A percentile compares a stretch with the other conserved stretches of the same genome.
These are phyloP conservation scores for Penicillium herquei DNA, from an alignment of 495 filamentous ascomycete genomes.

Conservation along the genomic window DNA sequence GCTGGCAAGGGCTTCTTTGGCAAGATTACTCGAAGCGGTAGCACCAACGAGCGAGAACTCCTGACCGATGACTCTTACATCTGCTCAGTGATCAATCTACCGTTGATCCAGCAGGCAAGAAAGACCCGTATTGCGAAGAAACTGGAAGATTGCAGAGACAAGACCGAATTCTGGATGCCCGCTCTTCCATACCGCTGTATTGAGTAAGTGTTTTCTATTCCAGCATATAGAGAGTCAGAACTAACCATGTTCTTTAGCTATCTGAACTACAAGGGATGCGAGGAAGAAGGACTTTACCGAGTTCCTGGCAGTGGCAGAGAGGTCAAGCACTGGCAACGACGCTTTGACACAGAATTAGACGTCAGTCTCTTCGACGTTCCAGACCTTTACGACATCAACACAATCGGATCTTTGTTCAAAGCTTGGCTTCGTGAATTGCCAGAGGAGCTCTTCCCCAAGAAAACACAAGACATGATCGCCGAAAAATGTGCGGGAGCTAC, in stretches of 20 bases:
- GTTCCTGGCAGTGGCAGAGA: constrained; percentile 80
- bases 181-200: constrained; percentile 88
- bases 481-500: constrained; percentile 72
- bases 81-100: constrained; percentile 73
- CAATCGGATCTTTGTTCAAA: constrained; percentile 88
- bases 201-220: constrained; percentile 40
- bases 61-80: constrained; percentile 75
- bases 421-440: constrained; percentile 92
- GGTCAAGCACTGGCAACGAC: constrained; percentile 82
- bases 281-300: constrained; percentile 86
- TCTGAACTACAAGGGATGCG: constrained; percentile 84
- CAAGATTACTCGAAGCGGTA: constrained; percentile 69
- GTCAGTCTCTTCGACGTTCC: constrained; percentile 80
- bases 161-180: constrained; percentile 97
- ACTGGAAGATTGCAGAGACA: constrained; percentile 78
- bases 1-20: constrained; percentile 77
- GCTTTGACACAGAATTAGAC: constrained; percentile 84
- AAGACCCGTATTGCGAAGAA: constrained; percentile 81
- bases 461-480: constrained; percentile 69
- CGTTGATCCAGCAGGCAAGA: constrained; percentile 81
- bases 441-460: constrained; percentile 83
- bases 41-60: constrained; percentile 64
- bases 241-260: constrained; percentile 42
- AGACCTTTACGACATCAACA: constrained; percentile 91
- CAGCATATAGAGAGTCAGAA: neutral